Percentiles rank a stretch among this genome's conserved stretches.
These are phyloP conservation scores for Xenoacremonium recifei DNA, from an alignment of 2,329 filamentous ascomycete species.

Conservation along the genomic window DNA sequence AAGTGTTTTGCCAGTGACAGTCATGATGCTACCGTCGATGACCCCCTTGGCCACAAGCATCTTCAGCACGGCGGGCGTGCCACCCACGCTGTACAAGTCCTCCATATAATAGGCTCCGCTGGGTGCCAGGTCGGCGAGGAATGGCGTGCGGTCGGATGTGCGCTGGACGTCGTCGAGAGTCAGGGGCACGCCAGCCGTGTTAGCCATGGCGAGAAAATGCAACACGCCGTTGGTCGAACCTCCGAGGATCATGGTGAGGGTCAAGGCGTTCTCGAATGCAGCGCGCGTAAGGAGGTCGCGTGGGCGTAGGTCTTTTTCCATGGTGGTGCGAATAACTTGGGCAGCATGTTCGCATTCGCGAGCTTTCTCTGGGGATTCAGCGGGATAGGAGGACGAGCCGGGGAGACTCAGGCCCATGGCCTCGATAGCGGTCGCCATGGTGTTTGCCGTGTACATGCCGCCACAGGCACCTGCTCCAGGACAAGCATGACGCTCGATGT, in stretches of 20 bases:
- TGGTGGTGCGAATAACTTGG: constrained; percentile 72
- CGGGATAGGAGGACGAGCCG: constrained; percentile 81
- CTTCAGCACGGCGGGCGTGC: constrained; percentile 83
- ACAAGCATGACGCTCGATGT: constrained; percentile 78
- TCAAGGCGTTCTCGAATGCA: constrained; percentile 84
- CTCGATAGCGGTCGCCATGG: constrained; percentile 86
- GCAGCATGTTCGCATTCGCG: constrained; percentile 83
- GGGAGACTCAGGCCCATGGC: constrained; percentile 84
- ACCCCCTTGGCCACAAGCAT: constrained; percentile 73
- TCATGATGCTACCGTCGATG: constrained; percentile 75
- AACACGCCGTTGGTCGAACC: constrained; percentile 87
- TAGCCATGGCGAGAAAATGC: constrained; percentile 88
- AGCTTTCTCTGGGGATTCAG: constrained; percentile 77
- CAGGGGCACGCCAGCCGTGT: constrained; percentile 74
- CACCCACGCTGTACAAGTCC: constrained; percentile 82
- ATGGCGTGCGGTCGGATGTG: constrained; percentile 78
- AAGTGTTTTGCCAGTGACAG: constrained; percentile 81
- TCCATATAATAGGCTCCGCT: constrained; percentile 85
- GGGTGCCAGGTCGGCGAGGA: constrained; percentile 82
- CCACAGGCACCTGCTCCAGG: constrained; percentile 64
- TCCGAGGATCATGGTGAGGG: constrained; percentile 89
- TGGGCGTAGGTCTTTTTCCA: constrained; percentile 81
- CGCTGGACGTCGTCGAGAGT: constrained; percentile 81
- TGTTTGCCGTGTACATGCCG: constrained; percentile 90
- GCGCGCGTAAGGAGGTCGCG: constrained; percentile 76